A percentile compares a stretch with the other conserved stretches of the same genome.
Evolutionary conservation across 179 eudicot species (phyloP).

Genomic region (Silene noctiflora): DNA sequence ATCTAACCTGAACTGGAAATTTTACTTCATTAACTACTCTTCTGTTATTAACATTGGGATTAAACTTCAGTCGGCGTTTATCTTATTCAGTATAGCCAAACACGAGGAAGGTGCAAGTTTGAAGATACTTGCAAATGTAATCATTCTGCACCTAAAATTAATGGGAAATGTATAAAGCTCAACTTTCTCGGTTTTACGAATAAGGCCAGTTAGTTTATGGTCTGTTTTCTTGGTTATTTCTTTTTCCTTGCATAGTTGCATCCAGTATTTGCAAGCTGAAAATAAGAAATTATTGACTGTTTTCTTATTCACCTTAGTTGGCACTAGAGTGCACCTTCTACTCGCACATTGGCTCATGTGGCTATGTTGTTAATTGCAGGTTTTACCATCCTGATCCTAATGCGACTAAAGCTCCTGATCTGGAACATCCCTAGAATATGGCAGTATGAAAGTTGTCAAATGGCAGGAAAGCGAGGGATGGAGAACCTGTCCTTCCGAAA

Average conservation of each 20-base stretch:
- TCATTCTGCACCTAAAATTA: conserved; percentile 18
- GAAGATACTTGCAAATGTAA: conserved; percentile 34
- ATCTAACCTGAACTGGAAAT: no score
- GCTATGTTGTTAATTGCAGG: conserved; percentile 37
- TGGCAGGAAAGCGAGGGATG: conserved; percentile 24
- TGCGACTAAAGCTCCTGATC: conserved; percentile 26
- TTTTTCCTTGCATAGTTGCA: not conserved
- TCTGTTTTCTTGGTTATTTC: not conserved
- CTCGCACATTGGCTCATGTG: conserved; percentile 42
- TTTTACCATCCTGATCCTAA: conserved; percentile 43
- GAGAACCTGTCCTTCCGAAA: conserved; percentile 20
- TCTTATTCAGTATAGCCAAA: conserved; percentile 26
- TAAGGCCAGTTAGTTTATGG: conserved; percentile 28
- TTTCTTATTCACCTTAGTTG: conserved; percentile 21
- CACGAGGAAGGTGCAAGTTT: conserved; percentile 32
- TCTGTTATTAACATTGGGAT: not conserved
- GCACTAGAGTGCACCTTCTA: conserved; percentile 39
- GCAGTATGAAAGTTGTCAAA: conserved; percentile 19
- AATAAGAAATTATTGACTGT: not conserved
- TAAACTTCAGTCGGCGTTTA: not conserved
- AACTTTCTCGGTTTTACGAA: conserved; percentile 34
- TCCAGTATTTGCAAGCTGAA: not conserved
- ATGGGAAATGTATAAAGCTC: conserved; percentile 19
- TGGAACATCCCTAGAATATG: conserved; percentile 22
- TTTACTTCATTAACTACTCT: not conserved